These are phyloP conservation scores for Penicillium sp. DNA, from an alignment of 2,329 filamentous ascomycete species.

Conservation along the genomic window DNA sequence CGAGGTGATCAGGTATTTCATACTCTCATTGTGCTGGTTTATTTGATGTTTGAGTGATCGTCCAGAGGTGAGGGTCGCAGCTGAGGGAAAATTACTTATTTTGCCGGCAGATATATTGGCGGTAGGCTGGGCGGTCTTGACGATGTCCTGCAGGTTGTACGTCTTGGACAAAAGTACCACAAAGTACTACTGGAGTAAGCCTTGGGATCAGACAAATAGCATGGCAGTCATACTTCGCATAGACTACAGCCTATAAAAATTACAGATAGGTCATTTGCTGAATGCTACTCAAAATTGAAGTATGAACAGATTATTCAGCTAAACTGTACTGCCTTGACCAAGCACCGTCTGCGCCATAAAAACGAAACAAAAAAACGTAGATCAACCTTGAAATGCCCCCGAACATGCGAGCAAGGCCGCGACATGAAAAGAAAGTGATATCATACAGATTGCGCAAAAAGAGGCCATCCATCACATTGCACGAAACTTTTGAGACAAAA, in stretches of 20 bases:
- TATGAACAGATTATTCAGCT: constrained; percentile 31
- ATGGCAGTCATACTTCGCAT: not conserved
- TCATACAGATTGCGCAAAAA: constrained; percentile 42
- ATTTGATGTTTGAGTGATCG: constrained; percentile 5
- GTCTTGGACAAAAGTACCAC: not conserved
- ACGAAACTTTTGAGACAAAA: constrained; percentile 43
- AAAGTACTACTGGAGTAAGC: not conserved
- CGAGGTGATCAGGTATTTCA: not conserved
- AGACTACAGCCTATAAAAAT: not conserved
- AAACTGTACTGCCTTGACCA: constrained; percentile 33
- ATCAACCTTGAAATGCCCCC: constrained; percentile 26
- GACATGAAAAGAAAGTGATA: constrained; percentile 37
- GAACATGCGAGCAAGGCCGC: constrained; percentile 27
- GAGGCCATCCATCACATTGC: constrained; percentile 27
- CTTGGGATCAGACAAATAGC: not conserved
- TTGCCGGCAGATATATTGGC: constrained; percentile 21
- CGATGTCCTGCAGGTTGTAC: not conserved
- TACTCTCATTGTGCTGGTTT: constrained; percentile 28
- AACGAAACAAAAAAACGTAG: constrained; percentile 27
- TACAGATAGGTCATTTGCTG: not conserved
- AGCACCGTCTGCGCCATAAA: constrained; percentile 29
- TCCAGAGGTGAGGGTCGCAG: not conserved
- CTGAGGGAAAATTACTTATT: constrained; percentile 23
- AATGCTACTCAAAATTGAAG: constrained; percentile 4
- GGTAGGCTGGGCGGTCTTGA: constrained; percentile 8